phyloP scores from a whole-genome alignment of 768 basidiomycete species.

The Ramaria sp. region DNA sequence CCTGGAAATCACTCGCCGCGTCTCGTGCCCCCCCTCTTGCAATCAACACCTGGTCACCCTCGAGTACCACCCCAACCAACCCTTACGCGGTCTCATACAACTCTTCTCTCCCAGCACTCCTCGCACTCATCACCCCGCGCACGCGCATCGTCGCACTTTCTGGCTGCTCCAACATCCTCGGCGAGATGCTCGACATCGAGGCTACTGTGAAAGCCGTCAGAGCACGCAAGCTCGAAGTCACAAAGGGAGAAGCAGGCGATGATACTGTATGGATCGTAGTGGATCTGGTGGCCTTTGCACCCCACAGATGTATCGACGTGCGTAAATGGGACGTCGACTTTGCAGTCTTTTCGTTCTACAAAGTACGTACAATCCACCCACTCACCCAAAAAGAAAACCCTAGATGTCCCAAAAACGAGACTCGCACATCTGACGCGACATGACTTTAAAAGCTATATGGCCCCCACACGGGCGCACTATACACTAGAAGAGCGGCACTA shows the following conservation, averaged over 20 bases:
- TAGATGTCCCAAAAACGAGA: not conserved
- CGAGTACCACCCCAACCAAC: constrained; percentile 38
- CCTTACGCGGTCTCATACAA: constrained; percentile 54
- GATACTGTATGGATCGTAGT: constrained; percentile 36
- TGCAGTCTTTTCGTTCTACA: constrained; percentile 63
- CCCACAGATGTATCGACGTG: constrained; percentile 62
- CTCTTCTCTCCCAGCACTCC: constrained; percentile 33
- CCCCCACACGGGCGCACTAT: constrained; percentile 57
- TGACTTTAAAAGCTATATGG: constrained; percentile 49
- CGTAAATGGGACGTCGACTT: constrained; percentile 71
- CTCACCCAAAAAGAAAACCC: too few species aligned
- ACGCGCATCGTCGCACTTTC: constrained; percentile 68
- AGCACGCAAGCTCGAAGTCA: constrained; percentile 43
- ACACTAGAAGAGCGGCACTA: constrained; percentile 42
- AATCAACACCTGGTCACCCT: constrained; percentile 50
- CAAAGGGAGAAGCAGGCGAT: not conserved
- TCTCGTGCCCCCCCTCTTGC: constrained; percentile 32
- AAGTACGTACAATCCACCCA: constrained; percentile 47
- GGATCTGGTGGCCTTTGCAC: constrained; percentile 74
- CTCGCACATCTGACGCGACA: not conserved
- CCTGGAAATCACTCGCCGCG: constrained; percentile 66
- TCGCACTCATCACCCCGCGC: constrained; percentile 49
- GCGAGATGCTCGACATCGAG: constrained; percentile 51
- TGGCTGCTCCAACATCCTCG: constrained; percentile 68
- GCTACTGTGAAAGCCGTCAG: constrained; percentile 42